Evolutionary conservation across 352 stramenopile genomes (phyloP).

Genomic region (Pythium plurisporium): DNA sequence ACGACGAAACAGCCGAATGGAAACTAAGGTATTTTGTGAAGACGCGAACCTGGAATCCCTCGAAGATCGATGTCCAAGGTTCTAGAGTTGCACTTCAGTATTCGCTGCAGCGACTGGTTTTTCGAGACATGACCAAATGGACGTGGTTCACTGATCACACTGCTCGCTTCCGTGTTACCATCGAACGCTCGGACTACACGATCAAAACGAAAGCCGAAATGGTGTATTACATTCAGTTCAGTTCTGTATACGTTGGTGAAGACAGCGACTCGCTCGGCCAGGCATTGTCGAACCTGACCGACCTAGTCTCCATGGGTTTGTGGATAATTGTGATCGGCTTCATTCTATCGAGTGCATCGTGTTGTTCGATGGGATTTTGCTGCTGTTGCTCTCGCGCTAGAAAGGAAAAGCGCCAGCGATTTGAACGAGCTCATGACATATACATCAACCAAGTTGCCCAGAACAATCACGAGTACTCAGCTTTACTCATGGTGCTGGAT

Average conservation of each 20-base stretch:
- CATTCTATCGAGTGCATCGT: slow-evolving; percentile 49
- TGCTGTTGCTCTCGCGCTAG: slow-evolving; percentile 47
- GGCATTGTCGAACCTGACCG: slow-evolving; percentile 26
- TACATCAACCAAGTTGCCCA: slow-evolving; percentile 54
- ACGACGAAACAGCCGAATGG: slow-evolving; percentile 4
- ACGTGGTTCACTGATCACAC: slow-evolving; percentile 23
- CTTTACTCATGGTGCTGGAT: slow-evolving; percentile 40
- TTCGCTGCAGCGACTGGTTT: slow-evolving; percentile 33
- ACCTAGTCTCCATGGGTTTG: slow-evolving; percentile 35
- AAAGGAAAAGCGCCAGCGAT: slow-evolving; percentile 30
- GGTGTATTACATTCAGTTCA: slow-evolving; percentile 31
- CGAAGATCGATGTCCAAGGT: slow-evolving; percentile 39
- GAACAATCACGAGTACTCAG: slow-evolving; percentile 73
- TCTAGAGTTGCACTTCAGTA: slow-evolving; percentile 31
- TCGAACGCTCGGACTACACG: slow-evolving; percentile 27
- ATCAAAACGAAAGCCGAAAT: slow-evolving; percentile 17
- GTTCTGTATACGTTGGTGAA: neutral
- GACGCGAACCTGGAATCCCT: slow-evolving; percentile 30
- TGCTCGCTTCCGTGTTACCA: slow-evolving; percentile 33
- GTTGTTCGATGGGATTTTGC: slow-evolving; percentile 43
- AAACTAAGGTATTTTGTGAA: slow-evolving; percentile 25
- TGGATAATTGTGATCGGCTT: slow-evolving; percentile 27
- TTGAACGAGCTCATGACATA: slow-evolving; percentile 31
- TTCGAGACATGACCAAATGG: slow-evolving; percentile 29
- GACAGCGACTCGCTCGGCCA: slow-evolving; percentile 17